Conservation (phyloP, 306 rosid genomes). For the Lotus japonicus region DNA sequence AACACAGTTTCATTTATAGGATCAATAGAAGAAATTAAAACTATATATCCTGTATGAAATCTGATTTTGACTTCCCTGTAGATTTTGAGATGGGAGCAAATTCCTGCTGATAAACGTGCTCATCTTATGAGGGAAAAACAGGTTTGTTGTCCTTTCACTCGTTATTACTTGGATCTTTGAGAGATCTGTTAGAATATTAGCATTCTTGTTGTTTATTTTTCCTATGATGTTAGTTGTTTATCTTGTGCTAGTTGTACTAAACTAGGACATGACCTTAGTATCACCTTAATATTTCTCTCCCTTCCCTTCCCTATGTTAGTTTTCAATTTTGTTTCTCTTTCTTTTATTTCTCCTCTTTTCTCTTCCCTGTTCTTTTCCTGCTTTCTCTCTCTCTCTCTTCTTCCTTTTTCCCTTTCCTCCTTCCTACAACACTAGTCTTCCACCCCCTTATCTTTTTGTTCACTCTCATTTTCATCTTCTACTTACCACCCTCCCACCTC, state of each 20-base stretch:
- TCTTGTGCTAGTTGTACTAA: neutral
- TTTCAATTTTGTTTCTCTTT: too few relatives aligned
- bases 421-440: too few relatives aligned
- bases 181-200: conserved; percentile 11
- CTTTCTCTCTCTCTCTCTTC: too few relatives aligned
- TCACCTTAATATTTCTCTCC: neutral
- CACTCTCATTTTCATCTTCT: too few relatives aligned
- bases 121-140: conserved; percentile 85
- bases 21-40: conserved; percentile 6
- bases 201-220: neutral
- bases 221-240: neutral
- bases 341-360: too few relatives aligned
- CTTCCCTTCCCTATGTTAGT: too few relatives aligned
- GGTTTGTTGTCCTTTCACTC: conserved; percentile 33
- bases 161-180: neutral
- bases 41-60: conserved; percentile 2
- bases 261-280: neutral
- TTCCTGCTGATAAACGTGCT: conserved; percentile 91
- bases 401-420: too few relatives aligned
- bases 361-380: too few relatives aligned
- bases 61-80: conserved; percentile 23
- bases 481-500: too few relatives aligned
- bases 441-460: too few relatives aligned
- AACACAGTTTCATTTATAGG: conserved; percentile 2
- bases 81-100: conserved; percentile 90